Evolutionary conservation across 805 yeast genomes (phyloP), one percentile per base, ranked within the genome.

Genomic region (Scheffersomyces lignosus): DNA sequence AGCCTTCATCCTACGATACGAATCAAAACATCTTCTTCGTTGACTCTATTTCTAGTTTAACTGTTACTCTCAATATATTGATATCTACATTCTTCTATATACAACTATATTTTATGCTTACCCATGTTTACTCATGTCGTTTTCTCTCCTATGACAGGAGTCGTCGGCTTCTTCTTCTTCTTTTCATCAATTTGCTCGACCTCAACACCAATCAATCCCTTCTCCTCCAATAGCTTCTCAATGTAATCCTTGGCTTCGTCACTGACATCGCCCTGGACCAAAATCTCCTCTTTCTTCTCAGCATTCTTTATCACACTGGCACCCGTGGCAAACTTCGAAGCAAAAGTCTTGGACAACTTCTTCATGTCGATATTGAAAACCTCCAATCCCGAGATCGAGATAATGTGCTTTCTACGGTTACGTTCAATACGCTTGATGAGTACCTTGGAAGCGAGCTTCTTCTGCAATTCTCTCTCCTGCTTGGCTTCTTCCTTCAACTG

Each of bases 291-390:
- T 59, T 85, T 87, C 65, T 90, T 90, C 47, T 90, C 98, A 3
- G 81, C 89, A 46, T 80, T 86, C 64, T 90, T 90, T 3, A 89
- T 81, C 10, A 90, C 96, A 15, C 93, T 81, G 18, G 96, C 91
- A 34, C 98, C 98, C 6, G 97, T 90, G 10, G 98, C 98, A 57
- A 91, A 90, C 61, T 86, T 88, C 24, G 93, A 83, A 0, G 97
- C 93, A 63, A 91, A 90, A 0, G 89, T 81, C 72, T 91, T 91
- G 30, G 96, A 86, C 47, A 88, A 71, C 57, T 89, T 90, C 70
- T 90, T 90, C 78, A 87, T 76, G 57, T 90, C 96, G 43, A 88
- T 77, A 43, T 83, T 91, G 57, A 88, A 83, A 26, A 89, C 87
- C 57, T 91, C 97, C 45, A 90, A 72, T 12, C 96, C 96, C 14